Percentiles rank a stretch among this genome's conserved stretches.
Evolutionary conservation across 352 stramenopile genomes (phyloP).

Genomic region (Plasmopara halstedii): DNA sequence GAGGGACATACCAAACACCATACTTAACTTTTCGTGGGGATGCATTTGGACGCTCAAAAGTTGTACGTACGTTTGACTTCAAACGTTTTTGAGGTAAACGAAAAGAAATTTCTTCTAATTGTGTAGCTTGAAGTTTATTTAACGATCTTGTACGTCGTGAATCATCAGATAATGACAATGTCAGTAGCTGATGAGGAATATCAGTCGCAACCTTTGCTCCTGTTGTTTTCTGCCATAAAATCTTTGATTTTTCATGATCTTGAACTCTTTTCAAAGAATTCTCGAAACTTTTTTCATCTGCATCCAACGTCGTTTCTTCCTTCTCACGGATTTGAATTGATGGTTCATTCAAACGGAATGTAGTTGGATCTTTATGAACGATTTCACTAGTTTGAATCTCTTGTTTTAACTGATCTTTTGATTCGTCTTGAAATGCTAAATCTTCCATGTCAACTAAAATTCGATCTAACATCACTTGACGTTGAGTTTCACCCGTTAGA

Average conservation of each 20-base stretch:
- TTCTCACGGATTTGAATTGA: neutral
- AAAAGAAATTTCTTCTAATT: too few species aligned
- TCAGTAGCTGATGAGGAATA: constrained; percentile 17
- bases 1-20: constrained; percentile 53
- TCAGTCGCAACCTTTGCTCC: constrained; percentile 33
- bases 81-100: too few species aligned
- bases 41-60: neutral
- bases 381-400: too few species aligned
- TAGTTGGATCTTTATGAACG: too few species aligned
- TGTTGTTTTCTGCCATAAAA: constrained; percentile 44
- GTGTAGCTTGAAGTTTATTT: too few species aligned
- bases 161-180: constrained; percentile 9
- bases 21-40: constrained; percentile 24
- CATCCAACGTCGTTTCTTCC: too few species aligned
- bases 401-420: neutral
- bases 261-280: too few species aligned
- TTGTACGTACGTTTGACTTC: neutral
- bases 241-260: too few species aligned
- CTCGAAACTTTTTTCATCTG: too few species aligned
- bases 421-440: constrained; percentile 26
- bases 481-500: constrained; percentile 53
- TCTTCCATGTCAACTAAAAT: constrained; percentile 65
- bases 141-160: too few species aligned
- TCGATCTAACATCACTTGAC: constrained; percentile 46
- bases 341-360: neutral